These are phyloP conservation scores for Laburnicola sp. DNA, from an alignment of 2,329 filamentous ascomycete genomes.

Conservation along the genomic window DNA sequence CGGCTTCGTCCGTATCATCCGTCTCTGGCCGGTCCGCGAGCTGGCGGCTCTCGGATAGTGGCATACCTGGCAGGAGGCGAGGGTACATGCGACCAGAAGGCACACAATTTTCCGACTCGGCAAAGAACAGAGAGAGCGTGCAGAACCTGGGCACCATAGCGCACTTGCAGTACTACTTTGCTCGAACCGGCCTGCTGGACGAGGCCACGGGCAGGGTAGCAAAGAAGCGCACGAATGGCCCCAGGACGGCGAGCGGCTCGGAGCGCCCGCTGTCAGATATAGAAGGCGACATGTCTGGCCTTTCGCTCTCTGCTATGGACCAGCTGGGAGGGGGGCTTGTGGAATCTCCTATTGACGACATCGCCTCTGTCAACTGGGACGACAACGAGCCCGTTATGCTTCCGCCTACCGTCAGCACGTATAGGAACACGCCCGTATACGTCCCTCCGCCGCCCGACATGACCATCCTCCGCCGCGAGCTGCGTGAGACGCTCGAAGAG, in stretches of 20 bases:
- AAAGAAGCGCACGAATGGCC: constrained; percentile 61
- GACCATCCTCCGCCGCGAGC: constrained; percentile 71
- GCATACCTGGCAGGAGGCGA: constrained; percentile 59
- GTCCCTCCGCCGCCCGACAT: constrained; percentile 84
- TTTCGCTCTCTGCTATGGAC: constrained; percentile 31
- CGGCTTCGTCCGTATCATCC: constrained; percentile 58
- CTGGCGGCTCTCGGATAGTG: constrained; percentile 53
- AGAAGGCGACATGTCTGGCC: constrained; percentile 31
- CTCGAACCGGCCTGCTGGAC: constrained; percentile 87
- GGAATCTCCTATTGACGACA: constrained; percentile 59
- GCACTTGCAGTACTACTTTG: constrained; percentile 98
- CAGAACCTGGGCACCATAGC: constrained; percentile 96
- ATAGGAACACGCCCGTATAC: constrained; percentile 80
- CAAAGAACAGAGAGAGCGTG: constrained; percentile 87
- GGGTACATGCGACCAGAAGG: constrained; percentile 88
- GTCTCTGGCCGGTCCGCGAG: constrained; percentile 68
- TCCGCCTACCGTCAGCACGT: constrained; percentile 96
- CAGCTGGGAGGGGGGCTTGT: constrained; percentile 46
- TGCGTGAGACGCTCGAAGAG: constrained; percentile 69
- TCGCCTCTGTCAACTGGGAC: constrained; percentile 54
- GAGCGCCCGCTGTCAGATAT: constrained; percentile 32
- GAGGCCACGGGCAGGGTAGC: constrained; percentile 87
- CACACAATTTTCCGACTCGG: constrained; percentile 87
- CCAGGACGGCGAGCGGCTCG: constrained; percentile 37
- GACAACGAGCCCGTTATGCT: constrained; percentile 77